Base-by-base conservation (phyloP, 257 asterid genomes). In the Scutellaria galericulata region DNA sequence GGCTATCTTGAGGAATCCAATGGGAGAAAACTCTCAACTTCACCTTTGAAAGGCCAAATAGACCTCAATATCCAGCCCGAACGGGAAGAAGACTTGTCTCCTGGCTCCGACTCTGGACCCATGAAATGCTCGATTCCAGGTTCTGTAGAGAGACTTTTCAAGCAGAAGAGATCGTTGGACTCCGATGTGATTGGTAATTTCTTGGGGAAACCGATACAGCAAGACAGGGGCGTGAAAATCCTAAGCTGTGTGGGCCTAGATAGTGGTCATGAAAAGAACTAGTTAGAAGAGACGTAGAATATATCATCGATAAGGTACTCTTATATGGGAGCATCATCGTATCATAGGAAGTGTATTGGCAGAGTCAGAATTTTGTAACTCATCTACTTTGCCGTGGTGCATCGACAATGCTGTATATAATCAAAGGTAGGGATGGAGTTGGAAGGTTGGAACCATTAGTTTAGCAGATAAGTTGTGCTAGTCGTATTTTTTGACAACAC, bases 41-140 rank as follows among this genome's bases (percentile, higher is more conserved):
- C 90, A 5, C 86, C 86, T 5, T 46, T 79, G 78, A 91, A 89
- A 82, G 93, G 93, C 64, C 88, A 83, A 70, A 85, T 94, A 50
- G 99, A 94, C 82, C 96, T 94, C 44, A 94, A 94, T 80, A 85
- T 83, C 66, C 92, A 89, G 86, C 99, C 97, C 3, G 96, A 87
- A 50, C 82, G 87, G 54, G 97, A 89, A 70, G 98, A 91, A 44
- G 98, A 86, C 52, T 45, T 59, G 50, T 82, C 89, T 7, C 88
- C 89, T 37, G 60, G 77, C 42, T 73, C 85, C 7, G 85, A 79
- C 77, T 75, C 78, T 6, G 82, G 83, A 24, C 67, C 78, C 68
- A n/a, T 41, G 58, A 64, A 79, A 52, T 55, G 46, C 68, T 20
- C 62, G 39, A 50, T 70, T 52, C 70, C 68, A 27, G 74, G 61